Evolutionary conservation across 148 eudicot species (phyloP).

Genomic region (Pharnaceum exiguum): DNA sequence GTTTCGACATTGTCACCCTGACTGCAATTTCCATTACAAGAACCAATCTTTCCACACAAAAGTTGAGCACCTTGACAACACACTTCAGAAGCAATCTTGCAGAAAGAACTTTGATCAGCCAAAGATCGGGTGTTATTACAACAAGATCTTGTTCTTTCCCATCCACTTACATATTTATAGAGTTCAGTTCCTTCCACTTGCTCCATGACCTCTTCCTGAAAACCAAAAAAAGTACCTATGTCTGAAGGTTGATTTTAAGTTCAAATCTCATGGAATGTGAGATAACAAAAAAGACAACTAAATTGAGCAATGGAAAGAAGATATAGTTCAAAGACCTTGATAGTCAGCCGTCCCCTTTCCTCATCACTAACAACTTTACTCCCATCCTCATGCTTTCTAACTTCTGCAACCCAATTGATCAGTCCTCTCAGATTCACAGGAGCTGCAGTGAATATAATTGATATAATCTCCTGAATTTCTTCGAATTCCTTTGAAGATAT

Average conservation of each 20-base stretch:
- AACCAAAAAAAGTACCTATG: slow-evolving; percentile 5
- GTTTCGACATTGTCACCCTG: slow-evolving; percentile 15
- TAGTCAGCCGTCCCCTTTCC: slow-evolving; percentile 30
- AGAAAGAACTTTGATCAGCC: slow-evolving; percentile 21
- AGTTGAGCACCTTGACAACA: slow-evolving; percentile 45
- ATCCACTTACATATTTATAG: slow-evolving; percentile 22
- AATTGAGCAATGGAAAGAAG: background rate
- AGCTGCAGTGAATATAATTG: slow-evolving; percentile 29
- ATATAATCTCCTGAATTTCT: slow-evolving; percentile 32
- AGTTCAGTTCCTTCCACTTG: slow-evolving; percentile 43
- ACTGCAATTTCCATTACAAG: slow-evolving; percentile 13
- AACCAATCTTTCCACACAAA: slow-evolving; percentile 20
- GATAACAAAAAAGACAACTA: background rate
- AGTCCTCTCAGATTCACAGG: slow-evolving; percentile 29
- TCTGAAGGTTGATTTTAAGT: background rate
- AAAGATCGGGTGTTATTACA: slow-evolving; percentile 6
- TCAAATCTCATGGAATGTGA: background rate
- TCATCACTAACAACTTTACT: slow-evolving; percentile 27
- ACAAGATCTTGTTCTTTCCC: slow-evolving; percentile 21
- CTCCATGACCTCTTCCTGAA: slow-evolving; percentile 40
- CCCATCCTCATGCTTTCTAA: slow-evolving; percentile 31
- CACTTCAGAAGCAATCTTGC: slow-evolving; percentile 25
- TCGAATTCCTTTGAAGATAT: slow-evolving; percentile 28
- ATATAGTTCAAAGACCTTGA: slow-evolving; percentile 26
- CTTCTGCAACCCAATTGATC: slow-evolving; percentile 51